Evolutionary conservation across 371 early-diverging fungal genomes (phyloP).

Genomic region (Mucor circinelloides): DNA sequence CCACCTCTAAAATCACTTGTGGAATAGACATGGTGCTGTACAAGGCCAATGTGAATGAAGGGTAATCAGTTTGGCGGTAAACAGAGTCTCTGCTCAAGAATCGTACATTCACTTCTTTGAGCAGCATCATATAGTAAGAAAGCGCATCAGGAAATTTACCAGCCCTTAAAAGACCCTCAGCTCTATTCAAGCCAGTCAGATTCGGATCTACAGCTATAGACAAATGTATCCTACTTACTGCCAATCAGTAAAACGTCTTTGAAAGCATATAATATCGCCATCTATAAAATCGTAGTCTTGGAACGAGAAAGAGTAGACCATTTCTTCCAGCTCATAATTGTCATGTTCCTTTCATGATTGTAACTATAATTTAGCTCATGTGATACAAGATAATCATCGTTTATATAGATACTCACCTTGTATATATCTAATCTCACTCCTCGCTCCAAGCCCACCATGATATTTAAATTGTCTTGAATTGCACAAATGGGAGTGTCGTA

Average conservation of each 20-base stretch:
- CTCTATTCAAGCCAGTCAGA: no score
- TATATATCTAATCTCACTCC: conserved; percentile 9
- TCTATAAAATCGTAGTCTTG: conserved; percentile 66
- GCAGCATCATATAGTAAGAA: no score
- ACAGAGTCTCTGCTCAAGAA: no score
- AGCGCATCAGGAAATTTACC: neutral
- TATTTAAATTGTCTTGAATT: conserved; percentile 54
- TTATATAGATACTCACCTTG: conserved; percentile 40
- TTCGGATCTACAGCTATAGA: neutral
- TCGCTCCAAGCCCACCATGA: conserved; percentile 32
- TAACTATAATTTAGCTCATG: neutral
- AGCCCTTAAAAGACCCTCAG: no score
- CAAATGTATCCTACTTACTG: conserved; percentile 28
- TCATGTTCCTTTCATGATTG: neutral
- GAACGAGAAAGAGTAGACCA: neutral
- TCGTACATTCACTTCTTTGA: no score
- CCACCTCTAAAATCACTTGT: no score
- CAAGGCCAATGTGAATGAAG: no score
- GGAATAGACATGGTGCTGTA: no score
- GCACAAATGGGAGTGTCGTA: conserved; percentile 55
- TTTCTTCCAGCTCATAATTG: neutral
- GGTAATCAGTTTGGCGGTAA: no score
- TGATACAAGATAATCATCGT: neutral
- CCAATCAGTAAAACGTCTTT: conserved; percentile 48
- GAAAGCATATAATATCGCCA: conserved; percentile 88